Conservation (phyloP, 2,329 filamentous ascomycete genomes). For the Corniculantispora saksenae region DNA sequence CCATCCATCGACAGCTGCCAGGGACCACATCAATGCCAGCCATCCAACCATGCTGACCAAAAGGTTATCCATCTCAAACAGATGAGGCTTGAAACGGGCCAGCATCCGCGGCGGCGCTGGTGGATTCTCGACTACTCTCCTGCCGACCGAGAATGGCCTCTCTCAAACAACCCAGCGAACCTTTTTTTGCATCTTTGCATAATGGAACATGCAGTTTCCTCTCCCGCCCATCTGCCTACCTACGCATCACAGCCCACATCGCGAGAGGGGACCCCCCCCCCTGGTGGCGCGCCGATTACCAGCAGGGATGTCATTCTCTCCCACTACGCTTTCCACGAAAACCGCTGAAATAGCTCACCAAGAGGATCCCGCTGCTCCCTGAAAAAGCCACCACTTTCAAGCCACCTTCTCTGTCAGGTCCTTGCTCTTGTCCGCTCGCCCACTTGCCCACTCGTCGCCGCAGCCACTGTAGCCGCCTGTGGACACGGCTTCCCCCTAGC, state of each 20-base stretch:
- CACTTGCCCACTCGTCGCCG: too few relatives aligned
- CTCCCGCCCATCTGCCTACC: background rate
- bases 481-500: background rate
- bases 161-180: too few relatives aligned
- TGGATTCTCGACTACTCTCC: too few relatives aligned
- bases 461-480: background rate
- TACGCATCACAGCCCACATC: background rate
- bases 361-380: background rate
- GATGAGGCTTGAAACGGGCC: background rate
- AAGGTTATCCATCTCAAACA: conserved; percentile 8
- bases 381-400: background rate
- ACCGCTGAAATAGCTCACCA: background rate
- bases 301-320: conserved; percentile 3
- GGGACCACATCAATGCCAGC: background rate
- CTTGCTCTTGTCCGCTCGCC: background rate
- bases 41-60: background rate
- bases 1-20: background rate
- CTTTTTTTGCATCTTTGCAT: background rate
- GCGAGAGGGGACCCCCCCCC: background rate
- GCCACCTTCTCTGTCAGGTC: background rate
- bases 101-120: background rate
- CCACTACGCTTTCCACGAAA: background rate
- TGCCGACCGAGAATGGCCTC: too few relatives aligned
- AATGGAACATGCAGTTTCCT: background rate
- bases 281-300: conserved; percentile 12